phyloP scores from a whole-genome alignment of 2,329 filamentous ascomycete species.

The Proliferodiscus dingleyae region DNA sequence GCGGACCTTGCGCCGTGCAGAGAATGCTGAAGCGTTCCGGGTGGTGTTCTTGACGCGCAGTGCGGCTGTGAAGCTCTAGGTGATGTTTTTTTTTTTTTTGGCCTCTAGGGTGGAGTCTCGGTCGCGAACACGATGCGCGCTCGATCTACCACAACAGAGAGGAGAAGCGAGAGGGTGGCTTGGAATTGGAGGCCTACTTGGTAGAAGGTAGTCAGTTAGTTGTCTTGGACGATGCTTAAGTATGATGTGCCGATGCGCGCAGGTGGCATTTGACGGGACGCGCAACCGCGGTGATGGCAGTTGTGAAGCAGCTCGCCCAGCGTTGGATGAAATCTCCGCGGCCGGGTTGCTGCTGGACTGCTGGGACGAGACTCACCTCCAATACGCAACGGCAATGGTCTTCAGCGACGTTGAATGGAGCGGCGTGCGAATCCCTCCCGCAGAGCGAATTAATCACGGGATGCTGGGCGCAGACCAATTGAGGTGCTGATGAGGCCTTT shows the following conservation, averaged over 20 bases:
- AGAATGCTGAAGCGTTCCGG: slow-evolving; percentile 14
- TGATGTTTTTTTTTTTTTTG: slow-evolving; percentile 2
- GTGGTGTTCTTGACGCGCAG: slow-evolving; percentile 20
- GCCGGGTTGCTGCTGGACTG: neutral
- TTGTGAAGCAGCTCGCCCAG: slow-evolving; percentile 12
- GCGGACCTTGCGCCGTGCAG: slow-evolving; percentile 15
- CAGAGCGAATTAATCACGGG: slow-evolving; percentile 28
- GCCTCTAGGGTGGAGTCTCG: neutral
- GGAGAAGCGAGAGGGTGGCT: neutral
- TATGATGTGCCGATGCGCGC: neutral
- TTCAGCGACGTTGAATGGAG: slow-evolving; percentile 14
- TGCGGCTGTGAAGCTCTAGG: slow-evolving; percentile 13
- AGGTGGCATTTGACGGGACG: slow-evolving; percentile 15
- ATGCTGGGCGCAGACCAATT: slow-evolving; percentile 29
- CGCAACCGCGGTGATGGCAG: slow-evolving; percentile 16
- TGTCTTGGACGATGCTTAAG: neutral
- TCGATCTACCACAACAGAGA: neutral
- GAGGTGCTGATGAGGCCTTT: slow-evolving; percentile 23
- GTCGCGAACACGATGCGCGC: slow-evolving; percentile 10
- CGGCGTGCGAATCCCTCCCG: slow-evolving; percentile 26
- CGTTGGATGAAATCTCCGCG: slow-evolving; percentile 23
- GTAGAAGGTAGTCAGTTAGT: neutral
- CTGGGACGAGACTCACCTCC: slow-evolving; percentile 24
- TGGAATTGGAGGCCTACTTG: neutral
- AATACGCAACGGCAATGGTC: slow-evolving; percentile 19